These are phyloP conservation scores for Pichia sp. DNA, from an alignment of 1,139 yeast genomes.

Conservation along the genomic window DNA sequence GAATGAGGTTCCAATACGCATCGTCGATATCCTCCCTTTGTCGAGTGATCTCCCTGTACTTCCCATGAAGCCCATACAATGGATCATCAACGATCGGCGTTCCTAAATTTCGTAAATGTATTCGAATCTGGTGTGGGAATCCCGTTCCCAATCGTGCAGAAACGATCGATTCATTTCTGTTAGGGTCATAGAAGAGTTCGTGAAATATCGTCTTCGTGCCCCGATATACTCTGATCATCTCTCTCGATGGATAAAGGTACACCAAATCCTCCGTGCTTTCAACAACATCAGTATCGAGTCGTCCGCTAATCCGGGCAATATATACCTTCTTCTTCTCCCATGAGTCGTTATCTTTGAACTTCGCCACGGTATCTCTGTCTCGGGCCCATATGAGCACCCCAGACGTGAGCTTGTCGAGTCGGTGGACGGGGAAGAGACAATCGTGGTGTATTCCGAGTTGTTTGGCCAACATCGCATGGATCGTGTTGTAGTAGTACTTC, in stretches of 20 bases:
- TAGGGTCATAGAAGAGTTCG: conserved; percentile 33
- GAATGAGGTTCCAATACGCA: conserved; percentile 17
- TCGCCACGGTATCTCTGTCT: conserved; percentile 39
- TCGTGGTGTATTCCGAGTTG: conserved; percentile 41
- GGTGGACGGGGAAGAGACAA: conserved; percentile 52
- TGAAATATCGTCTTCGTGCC: conserved; percentile 40
- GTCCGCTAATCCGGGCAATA: conserved; percentile 57
- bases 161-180: conserved; percentile 48
- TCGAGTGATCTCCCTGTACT: conserved; percentile 15
- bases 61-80: conserved; percentile 38
- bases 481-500: conserved; percentile 52
- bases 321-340: conserved; percentile 44
- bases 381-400: conserved; percentile 63
- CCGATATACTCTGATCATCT: conserved; percentile 24
- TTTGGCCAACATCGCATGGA: conserved; percentile 10
- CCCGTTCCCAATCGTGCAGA: conserved; percentile 66
- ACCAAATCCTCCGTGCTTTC: conserved; percentile 24
- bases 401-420: conserved; percentile 72
- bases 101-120: conserved; percentile 64
- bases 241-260: conserved; percentile 19
- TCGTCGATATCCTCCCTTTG: conserved; percentile 10
- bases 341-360: conserved; percentile 40
- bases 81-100: conserved; percentile 66
- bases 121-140: conserved; percentile 74
- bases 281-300: conserved; percentile 33